Base-by-base conservation (phyloP, 306 rosid species). In the Quercus wislizeni region DNA sequence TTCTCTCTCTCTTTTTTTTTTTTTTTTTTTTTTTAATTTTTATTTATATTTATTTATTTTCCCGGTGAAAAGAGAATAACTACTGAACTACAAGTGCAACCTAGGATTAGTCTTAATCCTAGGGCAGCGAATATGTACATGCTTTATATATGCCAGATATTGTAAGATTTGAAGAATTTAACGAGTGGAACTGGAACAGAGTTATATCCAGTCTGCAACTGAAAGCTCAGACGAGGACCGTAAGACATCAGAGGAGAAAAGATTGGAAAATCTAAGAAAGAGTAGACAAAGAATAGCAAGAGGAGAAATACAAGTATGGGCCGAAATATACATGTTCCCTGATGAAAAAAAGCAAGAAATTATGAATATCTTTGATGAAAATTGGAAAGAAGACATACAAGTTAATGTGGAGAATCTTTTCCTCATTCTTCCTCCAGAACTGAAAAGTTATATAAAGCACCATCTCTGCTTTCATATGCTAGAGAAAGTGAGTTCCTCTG, bases 391-490 rank as follows among this genome's bases (percentile, higher is more conserved):
- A 87, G 89, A 96, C 64, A 85, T 94, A 83, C 96, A 94, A 51
- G 94, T 92, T 74, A 96, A 94, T 56, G 97, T 88, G 82, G 93
- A 94, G 63, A 78, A 81, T 79, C 84, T 92, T 76, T 83, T 94
- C 75, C 73, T 80, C 20, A 83, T 89, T 86, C 96, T 94, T 81
- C 52, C 94, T 46, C 98, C 33, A 94, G 88, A 82, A 94, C 92
- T 79, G 88, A 46, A 46, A 46, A 46, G 15, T 92, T 31, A 89
- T 90, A 89, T 94, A 61, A 94, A 94, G 85, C 92, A 90, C 51
- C 94, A 92, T 89, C 98, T 94, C 74, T 94, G 96, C 74, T 74
- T 94, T 88, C 93, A 90, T 83, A 75, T 94, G 86, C 90, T 94
- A 35, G 89, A 83, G 93, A 91, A 94, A 80, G 96, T 94, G 77